Evolutionary conservation across 306 rosid species (phyloP), one percentile per base, ranked within the genome.

Genomic region (cucumber (Cucumis sativus)): DNA sequence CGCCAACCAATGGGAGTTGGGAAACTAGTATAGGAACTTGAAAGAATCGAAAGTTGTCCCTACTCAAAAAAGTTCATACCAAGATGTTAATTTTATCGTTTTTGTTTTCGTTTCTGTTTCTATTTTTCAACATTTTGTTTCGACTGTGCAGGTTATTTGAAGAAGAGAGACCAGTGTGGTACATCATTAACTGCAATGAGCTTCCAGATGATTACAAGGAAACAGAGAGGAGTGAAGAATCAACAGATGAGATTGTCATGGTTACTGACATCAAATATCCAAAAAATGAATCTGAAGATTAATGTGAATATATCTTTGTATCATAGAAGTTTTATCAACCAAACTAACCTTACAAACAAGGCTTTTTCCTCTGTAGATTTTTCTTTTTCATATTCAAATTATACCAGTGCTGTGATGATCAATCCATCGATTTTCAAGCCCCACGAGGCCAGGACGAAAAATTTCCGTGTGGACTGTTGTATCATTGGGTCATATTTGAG

Each of bases 111-210:
- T 43, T 41, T 77, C 17, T 41, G 18, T 45, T 8, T 59, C 45
- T 41, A 45, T 47, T 25, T 9, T 41, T 56, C 56, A 79, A 60
- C 55, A 28, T 7, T 35, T 43, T 20, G 61, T 65, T 72, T 82
- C 45, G 49, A 80, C 78, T 41, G 40, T 72, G 77, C 87, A 95
- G 99, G 67, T 84, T 91, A 87, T 95, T 92, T 86, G 97, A 89
- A 83, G 91, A 88, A 80, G 99, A 95, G 92, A 90, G 92, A 78
- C 97, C 96, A 1, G 89, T 95, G 16, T 89, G 92, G 96, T 86
- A 88, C 88, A 88, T 86, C 83, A 87, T 95, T 23, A 86, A 95
- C 84, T 95, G 99, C 74, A 90, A 92, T 65, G 87, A 30, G 55
- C 91, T 89, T 71, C 92, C 96, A 8, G 86, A 88, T 82, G 89